Conservation (phyloP, 768 basidiomycete genomes). For the Amanita rimosa region DNA sequence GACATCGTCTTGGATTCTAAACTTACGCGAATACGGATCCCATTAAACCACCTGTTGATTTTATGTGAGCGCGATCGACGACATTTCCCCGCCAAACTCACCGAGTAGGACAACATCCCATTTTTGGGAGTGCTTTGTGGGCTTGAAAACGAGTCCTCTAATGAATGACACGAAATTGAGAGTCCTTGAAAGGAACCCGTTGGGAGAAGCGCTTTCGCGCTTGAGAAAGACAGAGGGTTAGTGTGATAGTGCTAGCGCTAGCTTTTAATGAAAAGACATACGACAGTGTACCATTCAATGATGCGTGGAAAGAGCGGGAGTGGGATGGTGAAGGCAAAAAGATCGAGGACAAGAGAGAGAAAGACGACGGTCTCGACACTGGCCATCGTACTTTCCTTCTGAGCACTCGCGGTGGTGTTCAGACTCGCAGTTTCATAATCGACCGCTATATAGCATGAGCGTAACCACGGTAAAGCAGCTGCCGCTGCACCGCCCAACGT, state of each 20-base stretch:
- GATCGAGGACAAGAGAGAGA: constrained; percentile 80
- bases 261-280: constrained; percentile 19
- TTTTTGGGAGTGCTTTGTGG: constrained; percentile 49
- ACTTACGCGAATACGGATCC: constrained; percentile 88
- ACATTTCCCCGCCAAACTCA: constrained; percentile 13
- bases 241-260: constrained; percentile 3
- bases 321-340: constrained; percentile 87
- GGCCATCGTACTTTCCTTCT: constrained; percentile 35
- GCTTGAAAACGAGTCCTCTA: constrained; percentile 54
- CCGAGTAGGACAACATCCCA: constrained; percentile 97
- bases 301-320: constrained; percentile 98
- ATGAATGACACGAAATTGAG: constrained; percentile 55
- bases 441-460: neutral
- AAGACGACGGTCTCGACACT: constrained; percentile 80
- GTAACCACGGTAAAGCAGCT: neutral
- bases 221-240: constrained; percentile 18
- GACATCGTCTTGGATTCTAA: constrained; percentile 14
- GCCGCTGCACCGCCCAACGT: neutral
- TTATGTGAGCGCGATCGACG: neutral
- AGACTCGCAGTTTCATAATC: neutral
- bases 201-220: constrained; percentile 62
- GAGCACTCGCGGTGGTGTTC: too few species aligned
- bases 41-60: constrained; percentile 67
- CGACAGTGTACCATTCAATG: constrained; percentile 84
- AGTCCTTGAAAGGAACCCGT: constrained; percentile 64